These are phyloP conservation scores for Protomyces inundatus DNA, from an alignment of 1,139 yeast genomes.

Conservation along the genomic window DNA sequence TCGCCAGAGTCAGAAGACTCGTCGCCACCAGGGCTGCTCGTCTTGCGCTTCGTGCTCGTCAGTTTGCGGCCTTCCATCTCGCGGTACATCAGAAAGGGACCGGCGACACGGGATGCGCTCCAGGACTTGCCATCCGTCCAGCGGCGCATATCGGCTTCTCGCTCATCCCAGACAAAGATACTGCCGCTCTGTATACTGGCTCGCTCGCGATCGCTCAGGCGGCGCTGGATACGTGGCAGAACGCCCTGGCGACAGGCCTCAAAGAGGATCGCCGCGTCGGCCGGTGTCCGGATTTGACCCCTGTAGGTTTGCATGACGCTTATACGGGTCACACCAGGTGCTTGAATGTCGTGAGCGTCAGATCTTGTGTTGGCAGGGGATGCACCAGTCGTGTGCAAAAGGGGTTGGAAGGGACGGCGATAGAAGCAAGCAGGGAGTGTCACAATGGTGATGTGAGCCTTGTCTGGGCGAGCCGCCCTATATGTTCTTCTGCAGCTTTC, in stretches of 20 bases:
- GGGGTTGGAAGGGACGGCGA: too few species aligned
- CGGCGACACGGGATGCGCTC: conserved; percentile 67
- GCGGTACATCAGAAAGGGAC: conserved; percentile 58
- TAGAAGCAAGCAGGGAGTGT: too few species aligned
- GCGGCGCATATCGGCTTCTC: conserved; percentile 63
- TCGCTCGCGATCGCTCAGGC: conserved; percentile 58
- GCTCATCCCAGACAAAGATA: conserved; percentile 66
- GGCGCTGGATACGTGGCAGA: conserved; percentile 55
- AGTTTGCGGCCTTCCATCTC: conserved; percentile 48
- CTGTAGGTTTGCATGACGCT: conserved; percentile 52
- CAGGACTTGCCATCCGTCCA: conserved; percentile 73
- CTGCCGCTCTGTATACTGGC: conserved; percentile 52
- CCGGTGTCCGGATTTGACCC: conserved; percentile 54
- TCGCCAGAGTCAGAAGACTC: conserved; percentile 28
- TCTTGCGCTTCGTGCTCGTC: background rate
- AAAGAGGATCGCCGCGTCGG: conserved; percentile 59
- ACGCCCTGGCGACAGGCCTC: conserved; percentile 58
- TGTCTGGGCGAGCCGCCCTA: background rate
- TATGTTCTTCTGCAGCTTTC: background rate
- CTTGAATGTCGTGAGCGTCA: too few species aligned
- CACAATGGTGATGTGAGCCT: background rate
- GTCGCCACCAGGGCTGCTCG: conserved; percentile 25
- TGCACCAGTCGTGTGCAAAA: too few species aligned
- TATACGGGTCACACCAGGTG: too few species aligned
- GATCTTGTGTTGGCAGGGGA: too few species aligned